Evolutionary conservation across 2,329 filamentous ascomycete genomes (phyloP), one percentile per base, ranked within the genome.

Genomic region (Fusarium chuoi): DNA sequence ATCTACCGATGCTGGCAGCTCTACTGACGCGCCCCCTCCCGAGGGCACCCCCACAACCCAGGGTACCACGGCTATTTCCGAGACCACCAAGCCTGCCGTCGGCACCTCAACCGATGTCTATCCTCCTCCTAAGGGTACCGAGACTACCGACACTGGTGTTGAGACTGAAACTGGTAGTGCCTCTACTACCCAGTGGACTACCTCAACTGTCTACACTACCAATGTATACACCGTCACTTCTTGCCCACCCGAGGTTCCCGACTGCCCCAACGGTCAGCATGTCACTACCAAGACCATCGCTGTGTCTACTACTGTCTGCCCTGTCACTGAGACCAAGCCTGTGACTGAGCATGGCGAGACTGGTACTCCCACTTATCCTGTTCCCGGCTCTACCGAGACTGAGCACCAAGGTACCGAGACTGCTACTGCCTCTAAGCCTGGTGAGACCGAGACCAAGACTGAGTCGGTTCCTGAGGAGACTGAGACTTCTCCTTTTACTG

Each of bases 161-260:
- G 51, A 57, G 18, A 70, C 62, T 10, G 26, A 45, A 22, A 48
- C 15, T 11, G 26, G 41, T 13, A 61, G 46, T 13, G 49, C 63
- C 3, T 62, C 68, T 38, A 71, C 72, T 38, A 75, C 75, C 1
- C 45, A 28, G 15, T 64, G 44, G 67, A 56, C 66, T 24, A 75
- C 70, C n/a, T 75, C 72, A 30, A 75, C 72, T 26, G 65, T 75
- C 22, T 75, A 77, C 55, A 78, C 76, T 17, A 78, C 76, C n/a
- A 51, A 73, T 7, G 52, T 78, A 12, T 70, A 74, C 38, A 78
- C 76, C 2, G 51, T 78, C 45, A 78, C 76, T 22, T 69, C 59
- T 26, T 76, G 72, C 41, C 48, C 65, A 22, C 71, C 76, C 6
- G 69, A 71, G 42, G 45, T 75, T 18, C 68, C 76, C 9, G 33